A percentile compares a stretch with the other conserved stretches of the same genome.
These are phyloP conservation scores for Chrysosporium keratinophilum DNA, from an alignment of 2,329 filamentous ascomycete genomes.

Conservation along the genomic window DNA sequence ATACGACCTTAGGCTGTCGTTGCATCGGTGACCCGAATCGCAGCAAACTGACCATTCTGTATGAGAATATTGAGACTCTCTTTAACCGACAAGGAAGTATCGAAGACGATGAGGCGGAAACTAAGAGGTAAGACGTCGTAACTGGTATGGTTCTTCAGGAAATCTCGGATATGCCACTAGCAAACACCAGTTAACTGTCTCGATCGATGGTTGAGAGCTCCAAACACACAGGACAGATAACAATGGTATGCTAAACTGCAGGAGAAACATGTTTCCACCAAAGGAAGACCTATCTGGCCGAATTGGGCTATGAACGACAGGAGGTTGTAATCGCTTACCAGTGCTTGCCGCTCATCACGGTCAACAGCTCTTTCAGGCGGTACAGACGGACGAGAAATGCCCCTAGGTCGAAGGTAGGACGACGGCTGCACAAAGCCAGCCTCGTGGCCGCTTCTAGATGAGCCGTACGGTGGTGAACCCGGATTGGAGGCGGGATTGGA, in stretches of 20 bases:
- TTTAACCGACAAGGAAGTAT: conserved; percentile 89
- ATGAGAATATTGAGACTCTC: conserved; percentile 93
- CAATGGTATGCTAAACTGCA: not conserved
- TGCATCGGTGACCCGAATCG: not conserved
- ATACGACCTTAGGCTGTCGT: conserved; percentile 13
- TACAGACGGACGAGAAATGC: conserved; percentile 33
- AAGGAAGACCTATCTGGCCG: not conserved
- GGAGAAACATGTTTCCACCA: not conserved
- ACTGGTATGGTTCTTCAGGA: conserved; percentile 89
- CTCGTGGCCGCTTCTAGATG: conserved; percentile 31
- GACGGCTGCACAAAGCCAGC: conserved; percentile 40
- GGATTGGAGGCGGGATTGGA: conserved; percentile 13
- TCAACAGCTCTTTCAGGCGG: conserved; percentile 39
- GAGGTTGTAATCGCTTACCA: conserved; percentile 31
- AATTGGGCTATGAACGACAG: not conserved
- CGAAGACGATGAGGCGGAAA: conserved; percentile 89
- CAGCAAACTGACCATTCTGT: conserved; percentile 64
- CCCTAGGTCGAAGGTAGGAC: conserved; percentile 37
- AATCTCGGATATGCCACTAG: conserved; percentile 84
- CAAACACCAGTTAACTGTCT: conserved; percentile 1
- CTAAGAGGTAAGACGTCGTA: conserved; percentile 96
- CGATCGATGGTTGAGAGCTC: not conserved
- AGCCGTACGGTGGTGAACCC: conserved; percentile 14
- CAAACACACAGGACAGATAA: too few relatives aligned
- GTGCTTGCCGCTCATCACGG: conserved; percentile 40